A percentile compares a stretch with the other conserved stretches of the same genome.
These are phyloP conservation scores for Populus deltoides DNA, from an alignment of 345 rosid genomes.

Conservation along the genomic window DNA sequence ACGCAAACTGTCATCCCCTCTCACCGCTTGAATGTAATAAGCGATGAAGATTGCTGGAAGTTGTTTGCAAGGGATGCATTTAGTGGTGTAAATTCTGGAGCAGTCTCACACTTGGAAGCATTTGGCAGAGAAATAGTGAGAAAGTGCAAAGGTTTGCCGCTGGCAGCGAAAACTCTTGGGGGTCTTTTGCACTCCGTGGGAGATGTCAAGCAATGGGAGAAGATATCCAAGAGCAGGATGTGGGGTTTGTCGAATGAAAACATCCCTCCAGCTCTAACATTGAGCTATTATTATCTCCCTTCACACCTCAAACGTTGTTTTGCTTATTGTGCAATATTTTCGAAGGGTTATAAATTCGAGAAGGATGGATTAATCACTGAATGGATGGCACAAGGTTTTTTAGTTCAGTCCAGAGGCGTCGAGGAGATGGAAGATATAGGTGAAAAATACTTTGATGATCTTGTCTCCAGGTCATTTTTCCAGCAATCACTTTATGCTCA, in stretches of 20 bases:
- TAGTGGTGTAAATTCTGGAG: background rate
- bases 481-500: background rate
- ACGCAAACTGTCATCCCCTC: background rate
- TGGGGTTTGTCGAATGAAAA: background rate
- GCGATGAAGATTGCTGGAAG: slow-evolving; percentile 10
- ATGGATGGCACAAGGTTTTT: slow-evolving; percentile 22
- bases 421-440: slow-evolving; percentile 9
- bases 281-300: slow-evolving; percentile 22
- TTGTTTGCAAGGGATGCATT: slow-evolving; percentile 11
- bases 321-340: slow-evolving; percentile 18
- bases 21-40: background rate
- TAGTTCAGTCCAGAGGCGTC: background rate
- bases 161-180: slow-evolving; percentile 10
- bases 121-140: slow-evolving; percentile 14
- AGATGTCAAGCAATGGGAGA: slow-evolving; percentile 3
- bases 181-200: slow-evolving; percentile 1
- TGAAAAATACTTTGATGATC: slow-evolving; percentile 2
- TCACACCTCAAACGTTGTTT: slow-evolving; percentile 18
- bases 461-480: slow-evolving; percentile 17
- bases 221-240: slow-evolving; percentile 7
- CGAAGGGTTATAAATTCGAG: background rate
- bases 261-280: slow-evolving; percentile 9
- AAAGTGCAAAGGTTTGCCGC: slow-evolving; percentile 12
- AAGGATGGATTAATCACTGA: slow-evolving; percentile 1
- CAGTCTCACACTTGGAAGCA: background rate